phyloP scores from a whole-genome alignment of 352 stramenopile species.

The Phytophthora europaea region DNA sequence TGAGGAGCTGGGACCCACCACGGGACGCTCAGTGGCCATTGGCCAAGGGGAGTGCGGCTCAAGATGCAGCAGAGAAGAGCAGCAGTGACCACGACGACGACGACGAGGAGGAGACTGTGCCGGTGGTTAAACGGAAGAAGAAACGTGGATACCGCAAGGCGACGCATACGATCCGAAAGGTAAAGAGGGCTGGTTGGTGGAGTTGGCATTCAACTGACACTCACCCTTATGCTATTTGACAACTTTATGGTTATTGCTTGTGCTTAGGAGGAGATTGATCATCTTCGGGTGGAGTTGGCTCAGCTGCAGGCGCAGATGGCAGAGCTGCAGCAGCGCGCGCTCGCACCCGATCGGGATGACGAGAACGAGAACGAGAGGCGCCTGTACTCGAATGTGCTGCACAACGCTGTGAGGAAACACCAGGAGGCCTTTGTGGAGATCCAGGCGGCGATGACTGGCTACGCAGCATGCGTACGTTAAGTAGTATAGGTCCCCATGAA shows the following conservation, averaged over 20 bases:
- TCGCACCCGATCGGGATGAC: conserved; percentile 19
- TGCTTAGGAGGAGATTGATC: conserved; percentile 41
- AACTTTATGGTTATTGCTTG: neutral
- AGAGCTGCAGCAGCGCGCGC: conserved; percentile 34
- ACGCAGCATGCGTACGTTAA: conserved; percentile 38
- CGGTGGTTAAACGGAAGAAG: conserved; percentile 26
- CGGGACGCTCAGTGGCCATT: neutral
- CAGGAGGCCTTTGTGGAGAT: conserved; percentile 41
- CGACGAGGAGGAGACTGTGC: conserved; percentile 11
- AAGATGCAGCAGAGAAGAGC: neutral
- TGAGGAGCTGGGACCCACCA: neutral
- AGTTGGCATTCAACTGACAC: neutral
- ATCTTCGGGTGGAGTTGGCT: conserved; percentile 32
- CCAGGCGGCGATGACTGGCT: conserved; percentile 39
- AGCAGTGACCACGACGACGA: conserved; percentile 3
- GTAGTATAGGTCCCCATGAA: neutral
- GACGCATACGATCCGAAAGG: conserved; percentile 48
- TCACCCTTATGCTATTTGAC: conserved; percentile 6
- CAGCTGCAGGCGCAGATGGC: conserved; percentile 31
- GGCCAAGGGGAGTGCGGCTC: conserved; percentile 11
- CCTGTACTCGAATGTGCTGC: conserved; percentile 36
- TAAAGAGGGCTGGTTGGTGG: conserved; percentile 11
- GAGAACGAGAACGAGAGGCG: conserved; percentile 19
- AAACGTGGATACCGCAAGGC: conserved; percentile 41
- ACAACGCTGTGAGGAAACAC: conserved; percentile 38